Evolutionary conservation across 2,329 filamentous ascomycete species (phyloP), one percentile per base, ranked within the genome.

Genomic region (Fusarium poae): DNA sequence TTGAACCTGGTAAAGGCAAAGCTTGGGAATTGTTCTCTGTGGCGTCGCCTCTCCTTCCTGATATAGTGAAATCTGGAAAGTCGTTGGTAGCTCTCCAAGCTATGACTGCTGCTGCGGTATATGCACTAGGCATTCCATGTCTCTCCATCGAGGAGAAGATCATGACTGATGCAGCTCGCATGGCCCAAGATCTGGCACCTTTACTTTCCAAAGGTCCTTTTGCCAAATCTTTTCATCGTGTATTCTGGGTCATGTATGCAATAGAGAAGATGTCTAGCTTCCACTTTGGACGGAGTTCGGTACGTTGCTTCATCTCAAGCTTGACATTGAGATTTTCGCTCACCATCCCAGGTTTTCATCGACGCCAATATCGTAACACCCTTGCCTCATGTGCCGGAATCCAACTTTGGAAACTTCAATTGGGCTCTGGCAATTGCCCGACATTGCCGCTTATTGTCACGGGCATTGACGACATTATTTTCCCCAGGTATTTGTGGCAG

Each of bases 211-310:
- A 54, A 30, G 46, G 70, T 0, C 34, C 52, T 4, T 27, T 34
- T 3, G 52, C 65, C 1, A 57, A 62, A 21, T 34, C 3, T 73
- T 27, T 27, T 27, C 8, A 27, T 27, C 27, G 27, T 8, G 27
- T 27, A 27, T 27, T 73, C 1, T 73, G 71, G 70, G 57, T 66
- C 1, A 10, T 73, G 1, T 73, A 73, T 4, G 64, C 49, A 2
- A 37, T 73, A 7, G 71, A 73, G 25, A 73, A 73, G 18, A 71
- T 60, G 23, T 55, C 67, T 5, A 73, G 70, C 35, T 73, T 73
- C 13, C 72, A 68, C 29, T 73, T 68, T 20, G 70, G 71, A 1
- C 71, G 70, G 3, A 53, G 37, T 21, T 73, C 70, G 5, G 70
- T 73, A 32, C 13, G 68, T 52, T 2, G 8, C 6, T 6, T 6